Evolutionary conservation across 176 grass and related monocot species (phyloP).

Genomic region (Zea luxurians): DNA sequence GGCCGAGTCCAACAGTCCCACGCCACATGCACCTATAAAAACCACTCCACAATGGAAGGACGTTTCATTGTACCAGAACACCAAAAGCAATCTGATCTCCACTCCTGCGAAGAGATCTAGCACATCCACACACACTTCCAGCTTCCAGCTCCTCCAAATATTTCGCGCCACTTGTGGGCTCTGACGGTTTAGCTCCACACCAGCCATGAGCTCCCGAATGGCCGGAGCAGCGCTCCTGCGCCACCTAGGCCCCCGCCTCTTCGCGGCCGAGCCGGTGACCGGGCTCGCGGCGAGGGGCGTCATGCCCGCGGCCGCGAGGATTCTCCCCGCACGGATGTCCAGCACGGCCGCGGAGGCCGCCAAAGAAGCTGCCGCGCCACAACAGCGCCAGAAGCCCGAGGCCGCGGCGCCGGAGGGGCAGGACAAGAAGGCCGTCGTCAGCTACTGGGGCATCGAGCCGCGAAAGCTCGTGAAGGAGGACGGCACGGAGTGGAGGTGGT

Average conservation of each 20-base stretch:
- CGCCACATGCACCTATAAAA: not conserved
- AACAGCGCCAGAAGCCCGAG: not conserved
- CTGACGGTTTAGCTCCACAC: not conserved
- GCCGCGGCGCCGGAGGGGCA: not conserved
- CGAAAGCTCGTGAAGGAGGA: slow-evolving; percentile 52
- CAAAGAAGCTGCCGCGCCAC: not conserved
- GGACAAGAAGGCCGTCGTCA: slow-evolving; percentile 32
- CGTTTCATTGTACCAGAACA: not conserved
- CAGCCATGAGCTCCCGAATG: slow-evolving; percentile 52
- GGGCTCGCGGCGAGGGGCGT: slow-evolving; percentile 31
- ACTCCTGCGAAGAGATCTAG: not conserved
- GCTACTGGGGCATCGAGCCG: slow-evolving; percentile 63
- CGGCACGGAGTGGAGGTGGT: slow-evolving; percentile 62
- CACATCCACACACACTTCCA: not conserved
- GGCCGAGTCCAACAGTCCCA: not conserved
- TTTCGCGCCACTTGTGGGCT: not conserved
- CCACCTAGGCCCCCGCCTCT: slow-evolving; percentile 41
- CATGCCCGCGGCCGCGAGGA: slow-evolving; percentile 30
- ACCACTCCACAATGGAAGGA: not conserved
- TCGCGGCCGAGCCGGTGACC: slow-evolving; percentile 23
- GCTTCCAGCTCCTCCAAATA: not conserved
- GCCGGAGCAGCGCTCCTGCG: slow-evolving; percentile 43
- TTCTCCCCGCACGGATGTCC: slow-evolving; percentile 43
- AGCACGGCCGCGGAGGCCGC: slow-evolving; percentile 25
- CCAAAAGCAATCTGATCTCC: not conserved